These are phyloP conservation scores for Lasiosphaeris hirsuta DNA, from an alignment of 495 filamentous ascomycete genomes.

Conservation along the genomic window DNA sequence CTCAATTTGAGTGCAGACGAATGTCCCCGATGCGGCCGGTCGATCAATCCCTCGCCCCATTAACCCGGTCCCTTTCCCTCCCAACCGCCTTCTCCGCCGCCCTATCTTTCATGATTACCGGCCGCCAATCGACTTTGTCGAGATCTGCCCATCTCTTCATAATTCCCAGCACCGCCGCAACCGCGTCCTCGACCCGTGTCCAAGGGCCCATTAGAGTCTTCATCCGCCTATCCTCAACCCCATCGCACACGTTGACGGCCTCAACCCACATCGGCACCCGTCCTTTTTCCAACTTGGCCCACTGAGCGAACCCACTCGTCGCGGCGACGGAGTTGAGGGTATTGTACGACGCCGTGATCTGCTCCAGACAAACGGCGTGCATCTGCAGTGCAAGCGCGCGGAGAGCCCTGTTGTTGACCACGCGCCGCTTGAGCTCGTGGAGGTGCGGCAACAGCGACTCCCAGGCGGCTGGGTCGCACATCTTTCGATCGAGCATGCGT, in stretches of 20 bases:
- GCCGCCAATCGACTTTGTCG: conserved; percentile 31
- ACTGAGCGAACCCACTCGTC: conserved; percentile 11
- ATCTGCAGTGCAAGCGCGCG: conserved; percentile 32
- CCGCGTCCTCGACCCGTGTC: conserved; percentile 32
- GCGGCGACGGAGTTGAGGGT: conserved; percentile 23
- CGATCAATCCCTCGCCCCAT: conserved; percentile 1
- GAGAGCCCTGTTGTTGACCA: conserved; percentile 22
- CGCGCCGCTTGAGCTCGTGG: conserved; percentile 25
- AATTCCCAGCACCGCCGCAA: conserved; percentile 22
- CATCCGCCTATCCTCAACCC: conserved; percentile 24
- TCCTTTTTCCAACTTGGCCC: conserved; percentile 16
- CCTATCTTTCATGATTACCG: conserved; percentile 16
- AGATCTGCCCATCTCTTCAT: conserved; percentile 31
- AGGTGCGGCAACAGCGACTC: conserved; percentile 32
- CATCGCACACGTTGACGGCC: conserved; percentile 10
- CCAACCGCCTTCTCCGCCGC: not conserved
- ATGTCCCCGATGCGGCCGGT: conserved; percentile 15
- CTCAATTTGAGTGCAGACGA: not conserved
- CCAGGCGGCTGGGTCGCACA: conserved; percentile 24
- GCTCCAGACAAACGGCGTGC: conserved; percentile 36
- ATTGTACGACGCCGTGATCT: conserved; percentile 27
- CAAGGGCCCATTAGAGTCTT: conserved; percentile 34
- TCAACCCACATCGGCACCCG: conserved; percentile 27
- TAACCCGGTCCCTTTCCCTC: conserved; percentile 3
- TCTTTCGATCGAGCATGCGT: conserved; percentile 22